Evolutionary conservation across 2,329 filamentous ascomycete species (phyloP).

Genomic region (Botrytis byssoidea): DNA sequence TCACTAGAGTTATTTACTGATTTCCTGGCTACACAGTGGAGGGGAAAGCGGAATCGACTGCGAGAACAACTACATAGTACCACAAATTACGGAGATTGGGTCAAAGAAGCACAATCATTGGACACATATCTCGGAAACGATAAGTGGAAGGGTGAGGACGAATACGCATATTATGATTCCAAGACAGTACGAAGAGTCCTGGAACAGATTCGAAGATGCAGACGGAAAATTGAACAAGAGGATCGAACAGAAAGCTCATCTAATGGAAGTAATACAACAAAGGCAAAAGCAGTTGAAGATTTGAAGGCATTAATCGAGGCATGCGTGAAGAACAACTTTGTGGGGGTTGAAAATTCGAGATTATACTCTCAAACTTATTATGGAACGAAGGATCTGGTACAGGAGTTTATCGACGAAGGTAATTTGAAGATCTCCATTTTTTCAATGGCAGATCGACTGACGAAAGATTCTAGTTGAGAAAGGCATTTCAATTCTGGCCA

Average conservation of each 20-base stretch:
- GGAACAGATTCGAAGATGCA: constrained; percentile 67
- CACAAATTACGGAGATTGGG: constrained; percentile 79
- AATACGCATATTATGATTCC: constrained; percentile 83
- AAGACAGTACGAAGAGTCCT: constrained; percentile 77
- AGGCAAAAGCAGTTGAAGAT: constrained; percentile 64
- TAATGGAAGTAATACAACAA: constrained; percentile 40
- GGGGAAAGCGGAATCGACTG: constrained; percentile 71
- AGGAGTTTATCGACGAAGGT: constrained; percentile 85
- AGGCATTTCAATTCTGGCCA: constrained; percentile 64
- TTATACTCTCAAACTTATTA: constrained; percentile 98
- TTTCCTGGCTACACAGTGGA: constrained; percentile 71
- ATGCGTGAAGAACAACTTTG: constrained; percentile 97
- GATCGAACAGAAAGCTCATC: constrained; percentile 46
- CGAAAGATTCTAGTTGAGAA: constrained; percentile 53
- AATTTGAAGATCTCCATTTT: constrained; percentile 36
- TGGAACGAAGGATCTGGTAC: constrained; percentile 92
- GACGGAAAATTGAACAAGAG: constrained; percentile 53
- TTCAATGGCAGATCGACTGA: constrained; percentile 20
- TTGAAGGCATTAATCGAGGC: constrained; percentile 77
- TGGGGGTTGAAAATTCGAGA: constrained; percentile 86
- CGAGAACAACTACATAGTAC: constrained; percentile 69
- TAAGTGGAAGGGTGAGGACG: constrained; percentile 74
- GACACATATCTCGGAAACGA: constrained; percentile 80
- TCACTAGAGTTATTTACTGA: constrained; percentile 40
- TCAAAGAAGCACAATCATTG: constrained; percentile 71